Percentiles rank a stretch among this genome's conserved stretches.
Conservation (phyloP, 1,139 yeast species). For the Candida labiduridarum region DNA sequence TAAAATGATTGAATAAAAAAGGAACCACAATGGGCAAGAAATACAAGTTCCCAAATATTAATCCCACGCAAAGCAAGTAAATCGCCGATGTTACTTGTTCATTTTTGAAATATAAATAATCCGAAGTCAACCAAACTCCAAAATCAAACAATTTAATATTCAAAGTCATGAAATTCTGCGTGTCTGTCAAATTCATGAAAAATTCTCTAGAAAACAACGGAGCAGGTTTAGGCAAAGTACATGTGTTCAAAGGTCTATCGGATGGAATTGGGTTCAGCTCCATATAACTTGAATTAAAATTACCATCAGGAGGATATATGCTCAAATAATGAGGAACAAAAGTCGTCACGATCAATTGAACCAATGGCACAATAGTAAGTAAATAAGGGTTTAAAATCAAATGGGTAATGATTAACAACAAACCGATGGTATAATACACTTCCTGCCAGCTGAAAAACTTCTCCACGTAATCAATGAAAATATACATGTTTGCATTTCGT, state of each 20-base stretch:
- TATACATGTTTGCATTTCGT: conserved; percentile 63
- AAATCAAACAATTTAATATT: conserved; percentile 69
- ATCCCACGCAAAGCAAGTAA: conserved; percentile 34
- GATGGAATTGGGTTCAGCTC: conserved; percentile 57
- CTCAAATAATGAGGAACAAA: conserved; percentile 71
- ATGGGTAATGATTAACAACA: conserved; percentile 57
- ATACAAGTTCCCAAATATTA: conserved; percentile 31
- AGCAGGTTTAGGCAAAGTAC: conserved; percentile 67
- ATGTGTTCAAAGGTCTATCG: conserved; percentile 50
- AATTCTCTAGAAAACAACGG: conserved; percentile 82
- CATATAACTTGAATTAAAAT: conserved; percentile 19
- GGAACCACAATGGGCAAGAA: conserved; percentile 36
- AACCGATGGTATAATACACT: conserved; percentile 63
- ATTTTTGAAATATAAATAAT: conserved; percentile 66
- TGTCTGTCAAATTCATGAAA: conserved; percentile 74
- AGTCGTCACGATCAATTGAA: conserved; percentile 54
- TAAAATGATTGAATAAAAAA: conserved; percentile 23
- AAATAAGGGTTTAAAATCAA: conserved; percentile 65
- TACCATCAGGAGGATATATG: conserved; percentile 40
- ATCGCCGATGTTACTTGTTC: conserved; percentile 63
- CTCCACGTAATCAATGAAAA: conserved; percentile 56
- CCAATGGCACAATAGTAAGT: conserved; percentile 54
- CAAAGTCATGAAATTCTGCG: conserved; percentile 79
- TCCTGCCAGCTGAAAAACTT: conserved; percentile 64
- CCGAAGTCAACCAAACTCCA: conserved; percentile 48